A percentile compares a stretch with the other conserved stretches of the same genome.
Evolutionary conservation across 129 eudicot species (phyloP).

Genomic region (Helianthus tuberosus): DNA sequence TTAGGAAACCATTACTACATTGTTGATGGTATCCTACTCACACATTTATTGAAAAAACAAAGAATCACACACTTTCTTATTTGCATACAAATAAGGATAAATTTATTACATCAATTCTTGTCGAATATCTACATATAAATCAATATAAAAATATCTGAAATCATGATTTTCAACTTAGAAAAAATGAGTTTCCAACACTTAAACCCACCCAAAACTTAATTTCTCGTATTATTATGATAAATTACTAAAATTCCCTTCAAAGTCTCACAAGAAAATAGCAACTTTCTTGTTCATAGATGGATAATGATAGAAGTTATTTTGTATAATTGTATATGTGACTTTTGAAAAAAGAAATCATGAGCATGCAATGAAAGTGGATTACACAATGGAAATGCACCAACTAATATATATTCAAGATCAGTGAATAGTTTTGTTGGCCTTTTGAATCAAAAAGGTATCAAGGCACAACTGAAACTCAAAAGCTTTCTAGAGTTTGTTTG

Average conservation of each 20-base stretch:
- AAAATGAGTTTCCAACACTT: not conserved
- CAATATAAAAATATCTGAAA: not conserved
- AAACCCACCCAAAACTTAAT: too few relatives aligned
- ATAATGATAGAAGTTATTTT: not conserved
- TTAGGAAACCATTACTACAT: not conserved
- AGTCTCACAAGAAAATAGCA: not conserved
- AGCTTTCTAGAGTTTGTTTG: slow-evolving; percentile 11
- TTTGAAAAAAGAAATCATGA: not conserved
- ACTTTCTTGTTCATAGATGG: not conserved
- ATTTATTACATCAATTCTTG: not conserved
- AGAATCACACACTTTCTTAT: not conserved
- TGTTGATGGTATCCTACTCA: not conserved
- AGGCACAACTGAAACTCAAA: slow-evolving; percentile 22
- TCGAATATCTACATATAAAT: not conserved
- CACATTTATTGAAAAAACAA: not conserved
- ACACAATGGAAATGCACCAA: slow-evolving; percentile 31
- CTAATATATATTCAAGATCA: not conserved
- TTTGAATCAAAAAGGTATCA: not conserved
- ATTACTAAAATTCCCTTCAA: not conserved
- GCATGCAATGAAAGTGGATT: slow-evolving; percentile 32
- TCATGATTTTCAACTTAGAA: not conserved
- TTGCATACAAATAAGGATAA: not conserved
- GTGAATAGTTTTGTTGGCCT: not conserved
- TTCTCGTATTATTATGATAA: not conserved
- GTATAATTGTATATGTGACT: not conserved